Evolutionary conservation across 257 asterid genomes (phyloP), one percentile per base, ranked within the genome.

Genomic region (Solanum verrucosum): DNA sequence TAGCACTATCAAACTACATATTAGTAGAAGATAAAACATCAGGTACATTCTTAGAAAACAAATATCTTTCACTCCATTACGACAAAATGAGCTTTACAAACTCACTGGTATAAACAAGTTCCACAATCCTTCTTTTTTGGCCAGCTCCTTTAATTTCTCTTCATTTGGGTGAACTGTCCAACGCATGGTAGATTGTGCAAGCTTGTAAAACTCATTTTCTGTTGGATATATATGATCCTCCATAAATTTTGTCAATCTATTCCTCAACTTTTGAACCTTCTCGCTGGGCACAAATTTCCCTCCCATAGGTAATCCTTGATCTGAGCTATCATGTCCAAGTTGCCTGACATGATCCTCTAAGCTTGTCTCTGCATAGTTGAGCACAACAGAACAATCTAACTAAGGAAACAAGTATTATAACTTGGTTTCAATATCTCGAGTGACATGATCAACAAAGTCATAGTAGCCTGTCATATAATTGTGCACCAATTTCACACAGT

Each of bases 101-200:
- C 98, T 87, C 92, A 97, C 99, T 84, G 99, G 99, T 93, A 97
- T 95, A 52, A 72, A 97, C 91, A 97, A 93, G 93, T 97, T 97
- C 99, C 98, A 97, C 34, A 97, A 90, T 89, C 99, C 98, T 92
- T 92, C 93, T 74, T 84, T 91, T 90, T 91, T 95, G 0, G 99
- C 99, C 87, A 95, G 95, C 83, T 95, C 93, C 94, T 95, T 97
- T 88, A 97, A 90, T 90, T 91, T 93, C 94, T 97, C 99, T 91
- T 97, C 99, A 56, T 89, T 92, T 5, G 98, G 99, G 90, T 95
- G 98, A 92, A 94, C 56, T 77, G 98, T 88, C 99, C 99, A 97
- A 74, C 99, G 98, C 87, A 52, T 82, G 88, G 88, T 65, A 71
- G 99, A 96, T 27, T 89, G 92, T 8, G 98, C 98, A 85, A 93